Conservation (phyloP, 768 basidiomycete species). For the Mrakia hoshinonis region DNA sequence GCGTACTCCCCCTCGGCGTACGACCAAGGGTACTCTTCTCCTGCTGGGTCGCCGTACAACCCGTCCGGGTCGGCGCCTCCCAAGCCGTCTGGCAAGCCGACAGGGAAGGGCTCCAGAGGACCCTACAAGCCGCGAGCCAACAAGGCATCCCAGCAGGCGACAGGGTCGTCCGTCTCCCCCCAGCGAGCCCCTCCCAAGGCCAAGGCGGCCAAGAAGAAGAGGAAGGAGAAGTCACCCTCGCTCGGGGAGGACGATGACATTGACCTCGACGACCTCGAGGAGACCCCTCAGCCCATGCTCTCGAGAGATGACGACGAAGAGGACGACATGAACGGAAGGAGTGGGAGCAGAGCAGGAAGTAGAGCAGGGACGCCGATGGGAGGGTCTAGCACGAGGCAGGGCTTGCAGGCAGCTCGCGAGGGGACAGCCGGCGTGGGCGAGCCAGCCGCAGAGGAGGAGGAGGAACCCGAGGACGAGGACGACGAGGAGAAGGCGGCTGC, state of each 20-base stretch:
- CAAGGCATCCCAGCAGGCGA: background rate
- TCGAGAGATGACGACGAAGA: background rate
- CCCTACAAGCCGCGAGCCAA: constrained; percentile 5
- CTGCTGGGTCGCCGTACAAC: background rate
- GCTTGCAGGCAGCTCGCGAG: background rate
- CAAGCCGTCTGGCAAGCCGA: constrained; percentile 1
- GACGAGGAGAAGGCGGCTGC: constrained; percentile 18
- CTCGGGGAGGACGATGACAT: constrained; percentile 3
- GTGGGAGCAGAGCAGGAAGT: background rate
- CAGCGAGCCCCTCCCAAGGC: background rate
- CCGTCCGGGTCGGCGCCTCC: background rate
- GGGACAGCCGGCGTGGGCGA: background rate
- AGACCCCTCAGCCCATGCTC: background rate
- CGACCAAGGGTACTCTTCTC: background rate
- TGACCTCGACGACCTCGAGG: constrained; percentile 3
- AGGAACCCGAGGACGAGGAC: constrained; percentile 16
- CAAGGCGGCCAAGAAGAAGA: background rate
- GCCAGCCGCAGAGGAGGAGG: background rate
- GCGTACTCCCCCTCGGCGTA: background rate
- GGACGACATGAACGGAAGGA: background rate
- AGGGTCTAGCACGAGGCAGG: background rate
- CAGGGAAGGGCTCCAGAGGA: constrained; percentile 15
- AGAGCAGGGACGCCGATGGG: constrained; percentile 14
- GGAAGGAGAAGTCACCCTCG: background rate
- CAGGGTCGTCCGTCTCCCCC: background rate